A percentile compares a stretch with the other conserved stretches of the same genome.
Conservation (phyloP, 2,329 filamentous ascomycete genomes). For the Ceratocystis cacaofunesta region DNA sequence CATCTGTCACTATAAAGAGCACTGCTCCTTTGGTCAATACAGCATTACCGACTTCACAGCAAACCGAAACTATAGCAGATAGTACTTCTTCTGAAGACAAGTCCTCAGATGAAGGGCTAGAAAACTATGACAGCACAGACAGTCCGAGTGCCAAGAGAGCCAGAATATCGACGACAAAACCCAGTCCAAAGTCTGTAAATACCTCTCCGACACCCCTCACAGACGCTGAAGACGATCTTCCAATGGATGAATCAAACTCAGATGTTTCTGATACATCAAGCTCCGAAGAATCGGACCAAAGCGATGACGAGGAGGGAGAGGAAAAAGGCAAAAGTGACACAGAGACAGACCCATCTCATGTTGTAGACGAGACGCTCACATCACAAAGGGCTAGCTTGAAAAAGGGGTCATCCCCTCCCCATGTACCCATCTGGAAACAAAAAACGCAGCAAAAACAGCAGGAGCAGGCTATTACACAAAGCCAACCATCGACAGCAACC, state of each 20-base stretch:
- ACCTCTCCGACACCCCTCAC: not conserved
- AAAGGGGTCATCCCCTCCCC: not conserved
- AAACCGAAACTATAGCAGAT: not conserved
- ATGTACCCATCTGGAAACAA: constrained; percentile 11
- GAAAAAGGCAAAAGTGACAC: not conserved
- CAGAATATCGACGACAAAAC: not conserved
- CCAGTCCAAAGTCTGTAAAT: not conserved
- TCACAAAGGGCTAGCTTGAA: not conserved
- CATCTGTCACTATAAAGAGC: not conserved
- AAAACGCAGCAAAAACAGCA: constrained; percentile 3
- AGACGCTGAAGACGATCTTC: not conserved
- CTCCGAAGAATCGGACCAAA: not conserved
- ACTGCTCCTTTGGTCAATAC: too few relatives aligned
- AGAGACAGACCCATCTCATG: not conserved
- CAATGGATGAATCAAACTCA: not conserved
- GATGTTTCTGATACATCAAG: constrained; percentile 4
- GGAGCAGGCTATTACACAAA: not conserved
- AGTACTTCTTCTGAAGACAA: constrained; percentile 3
- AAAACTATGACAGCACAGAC: constrained; percentile 4
- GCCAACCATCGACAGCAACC: not conserved
- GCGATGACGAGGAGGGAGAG: not conserved
- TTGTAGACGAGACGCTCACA: not conserved
- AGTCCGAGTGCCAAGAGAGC: not conserved
- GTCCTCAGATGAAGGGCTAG: constrained; percentile 4
- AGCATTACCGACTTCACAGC: too few relatives aligned